phyloP scores from a whole-genome alignment of 129 eudicot species.

The Escallonia herrerae region DNA sequence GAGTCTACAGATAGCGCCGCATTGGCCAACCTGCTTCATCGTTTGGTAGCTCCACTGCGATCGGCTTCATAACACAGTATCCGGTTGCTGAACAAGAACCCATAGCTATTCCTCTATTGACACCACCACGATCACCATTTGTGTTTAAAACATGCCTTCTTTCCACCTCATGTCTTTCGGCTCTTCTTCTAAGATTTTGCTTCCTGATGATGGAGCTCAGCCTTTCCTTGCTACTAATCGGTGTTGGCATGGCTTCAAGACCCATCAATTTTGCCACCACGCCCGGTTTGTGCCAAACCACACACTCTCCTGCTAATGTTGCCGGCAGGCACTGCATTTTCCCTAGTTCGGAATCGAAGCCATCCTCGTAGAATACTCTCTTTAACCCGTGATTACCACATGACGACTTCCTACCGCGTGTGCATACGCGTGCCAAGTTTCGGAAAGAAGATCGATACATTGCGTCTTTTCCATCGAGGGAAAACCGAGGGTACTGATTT shows the following conservation, averaged over 20 bases:
- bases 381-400: not conserved
- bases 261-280: constrained; percentile 86
- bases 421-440: constrained; percentile 9
- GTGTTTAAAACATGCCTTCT: constrained; percentile 10
- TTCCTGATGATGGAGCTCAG: constrained; percentile 32
- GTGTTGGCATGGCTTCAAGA: constrained; percentile 82
- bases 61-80: constrained; percentile 32
- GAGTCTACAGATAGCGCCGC: constrained; percentile 23
- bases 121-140: constrained; percentile 14
- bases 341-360: constrained; percentile 1
- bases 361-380: not conserved
- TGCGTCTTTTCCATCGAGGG: constrained; percentile 90
- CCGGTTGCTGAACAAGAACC: constrained; percentile 27
- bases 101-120: constrained; percentile 4
- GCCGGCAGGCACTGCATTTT: constrained; percentile 36
- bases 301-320: constrained; percentile 76
- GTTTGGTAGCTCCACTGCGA: constrained; percentile 9
- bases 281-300: constrained; percentile 89
- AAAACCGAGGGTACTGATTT: constrained; percentile 90
- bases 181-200: constrained; percentile 32
- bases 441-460: constrained; percentile 83
- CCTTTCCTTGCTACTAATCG: constrained; percentile 29
- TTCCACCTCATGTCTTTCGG: constrained; percentile 27
- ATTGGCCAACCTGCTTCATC: constrained; percentile 41
- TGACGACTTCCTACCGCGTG: not conserved